Conservation (phyloP, 352 stramenopile species). For the Phytophthora cryptogea region DNA sequence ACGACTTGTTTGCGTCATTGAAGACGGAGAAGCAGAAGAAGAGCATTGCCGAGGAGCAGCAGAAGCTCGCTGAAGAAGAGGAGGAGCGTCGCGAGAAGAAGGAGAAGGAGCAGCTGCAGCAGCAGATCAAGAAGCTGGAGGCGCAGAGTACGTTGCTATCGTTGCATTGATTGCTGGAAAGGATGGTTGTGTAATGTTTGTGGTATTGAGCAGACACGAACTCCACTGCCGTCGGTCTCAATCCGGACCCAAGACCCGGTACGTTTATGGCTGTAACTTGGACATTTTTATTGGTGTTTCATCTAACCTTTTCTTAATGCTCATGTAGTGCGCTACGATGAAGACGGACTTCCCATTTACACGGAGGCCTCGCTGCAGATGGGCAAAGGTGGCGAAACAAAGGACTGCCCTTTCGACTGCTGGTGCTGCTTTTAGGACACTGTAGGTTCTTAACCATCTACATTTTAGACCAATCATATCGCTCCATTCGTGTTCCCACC, state of each 20-base stretch:
- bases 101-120: conserved; percentile 65
- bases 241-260: conserved; percentile 79
- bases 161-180: background rate
- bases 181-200: background rate
- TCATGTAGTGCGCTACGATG: conserved; percentile 75
- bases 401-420: conserved; percentile 90
- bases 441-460: conserved; percentile 3
- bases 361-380: conserved; percentile 83
- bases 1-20: conserved; percentile 77
- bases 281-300: conserved; percentile 1
- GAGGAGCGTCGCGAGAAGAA: conserved; percentile 48
- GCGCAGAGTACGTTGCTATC: conserved; percentile 63
- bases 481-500: conserved; percentile 10
- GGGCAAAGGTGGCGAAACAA: conserved; percentile 79
- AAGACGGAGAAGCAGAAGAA: conserved; percentile 82
- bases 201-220: conserved; percentile 65
- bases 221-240: conserved; percentile 61
- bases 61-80: conserved; percentile 55
- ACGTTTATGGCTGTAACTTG: conserved; percentile 8
- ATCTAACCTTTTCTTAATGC: conserved; percentile 12
- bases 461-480: conserved; percentile 21
- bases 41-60: conserved; percentile 53
- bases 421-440: conserved; percentile 86
- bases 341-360: conserved; percentile 89
- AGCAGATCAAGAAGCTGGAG: conserved; percentile 85